Percentiles rank a stretch among this genome's conserved stretches.
These are phyloP conservation scores for Podaxis pistillaris DNA, from an alignment of 768 basidiomycete species.

Conservation along the genomic window DNA sequence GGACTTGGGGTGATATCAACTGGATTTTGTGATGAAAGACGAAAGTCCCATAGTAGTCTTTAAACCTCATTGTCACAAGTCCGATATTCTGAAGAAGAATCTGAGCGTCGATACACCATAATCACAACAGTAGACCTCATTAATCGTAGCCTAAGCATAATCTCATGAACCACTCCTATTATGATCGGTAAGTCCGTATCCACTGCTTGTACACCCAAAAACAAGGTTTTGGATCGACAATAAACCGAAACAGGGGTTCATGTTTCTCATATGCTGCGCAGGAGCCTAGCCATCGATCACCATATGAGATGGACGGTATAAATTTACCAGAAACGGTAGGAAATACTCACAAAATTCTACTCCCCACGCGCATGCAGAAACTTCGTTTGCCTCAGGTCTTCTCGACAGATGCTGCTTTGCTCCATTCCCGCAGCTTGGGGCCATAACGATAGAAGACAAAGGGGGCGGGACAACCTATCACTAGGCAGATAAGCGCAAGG, in stretches of 20 bases:
- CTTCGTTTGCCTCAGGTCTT: slow-evolving; percentile 10
- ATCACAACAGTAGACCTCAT: background rate
- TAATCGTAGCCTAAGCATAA: background rate
- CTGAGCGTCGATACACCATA: background rate
- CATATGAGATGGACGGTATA: background rate
- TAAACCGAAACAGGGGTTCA: slow-evolving; percentile 2
- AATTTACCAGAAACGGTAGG: background rate
- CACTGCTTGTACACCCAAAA: background rate
- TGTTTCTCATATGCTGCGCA: background rate
- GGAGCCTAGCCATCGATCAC: background rate
- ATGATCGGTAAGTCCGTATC: background rate
- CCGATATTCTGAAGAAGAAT: background rate
- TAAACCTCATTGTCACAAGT: background rate
- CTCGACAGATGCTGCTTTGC: slow-evolving; percentile 34
- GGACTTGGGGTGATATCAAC: background rate
- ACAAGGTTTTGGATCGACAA: background rate
- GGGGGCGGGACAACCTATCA: slow-evolving; percentile 51
- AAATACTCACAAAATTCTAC: background rate
- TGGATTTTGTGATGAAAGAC: background rate
- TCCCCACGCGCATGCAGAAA: background rate
- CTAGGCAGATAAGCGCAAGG: slow-evolving; percentile 49
- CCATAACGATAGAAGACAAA: slow-evolving; percentile 42
- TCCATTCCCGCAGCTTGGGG: slow-evolving; percentile 33
- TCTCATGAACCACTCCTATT: background rate
- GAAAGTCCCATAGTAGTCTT: background rate